Percentiles rank a stretch among this genome's conserved stretches.
These are phyloP conservation scores for Colletotrichum karsti DNA, from an alignment of 2,329 filamentous ascomycete species.

Conservation along the genomic window DNA sequence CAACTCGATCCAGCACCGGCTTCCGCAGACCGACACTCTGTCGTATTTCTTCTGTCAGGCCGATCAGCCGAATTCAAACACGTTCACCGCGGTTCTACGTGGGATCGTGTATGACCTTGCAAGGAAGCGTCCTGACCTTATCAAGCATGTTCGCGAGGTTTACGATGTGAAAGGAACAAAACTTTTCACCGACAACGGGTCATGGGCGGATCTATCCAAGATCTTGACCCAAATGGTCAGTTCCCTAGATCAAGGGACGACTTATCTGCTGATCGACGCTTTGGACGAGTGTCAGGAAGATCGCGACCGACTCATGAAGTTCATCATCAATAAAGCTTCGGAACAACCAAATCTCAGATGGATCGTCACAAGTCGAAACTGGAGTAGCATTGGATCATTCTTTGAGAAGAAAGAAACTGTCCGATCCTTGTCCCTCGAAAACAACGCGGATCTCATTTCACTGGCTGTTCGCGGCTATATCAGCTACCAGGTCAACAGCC, in stretches of 20 bases:
- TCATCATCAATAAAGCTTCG: conserved; percentile 34
- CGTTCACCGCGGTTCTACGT: conserved; percentile 47
- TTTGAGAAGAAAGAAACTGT: conserved; percentile 41
- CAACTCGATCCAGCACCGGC: conserved; percentile 33
- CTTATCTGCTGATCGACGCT: conserved; percentile 44
- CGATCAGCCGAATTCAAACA: conserved; percentile 44
- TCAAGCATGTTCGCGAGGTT: conserved; percentile 33
- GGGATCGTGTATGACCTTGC: conserved; percentile 52
- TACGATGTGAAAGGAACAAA: background rate
- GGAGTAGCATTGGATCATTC: conserved; percentile 7
- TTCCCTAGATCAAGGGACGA: conserved; percentile 37
- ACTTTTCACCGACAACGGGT: conserved; percentile 45
- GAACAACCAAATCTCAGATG: conserved; percentile 44
- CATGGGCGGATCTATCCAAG: conserved; percentile 41
- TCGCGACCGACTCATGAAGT: conserved; percentile 40
- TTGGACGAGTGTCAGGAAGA: background rate
- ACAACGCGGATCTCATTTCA: conserved; percentile 42
- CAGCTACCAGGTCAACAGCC: conserved; percentile 25
- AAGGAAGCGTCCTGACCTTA: conserved; percentile 37
- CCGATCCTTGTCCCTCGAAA: conserved; percentile 36
- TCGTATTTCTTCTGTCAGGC: conserved; percentile 53
- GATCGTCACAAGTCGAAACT: conserved; percentile 54
- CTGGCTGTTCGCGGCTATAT: conserved; percentile 45
- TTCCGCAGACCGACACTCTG: background rate
- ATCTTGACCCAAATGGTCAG: conserved; percentile 50